A percentile compares a stretch with the other conserved stretches of the same genome.
These are phyloP conservation scores for Rhamnella rubrinervis DNA, from an alignment of 331 rosid genomes.

Conservation along the genomic window DNA sequence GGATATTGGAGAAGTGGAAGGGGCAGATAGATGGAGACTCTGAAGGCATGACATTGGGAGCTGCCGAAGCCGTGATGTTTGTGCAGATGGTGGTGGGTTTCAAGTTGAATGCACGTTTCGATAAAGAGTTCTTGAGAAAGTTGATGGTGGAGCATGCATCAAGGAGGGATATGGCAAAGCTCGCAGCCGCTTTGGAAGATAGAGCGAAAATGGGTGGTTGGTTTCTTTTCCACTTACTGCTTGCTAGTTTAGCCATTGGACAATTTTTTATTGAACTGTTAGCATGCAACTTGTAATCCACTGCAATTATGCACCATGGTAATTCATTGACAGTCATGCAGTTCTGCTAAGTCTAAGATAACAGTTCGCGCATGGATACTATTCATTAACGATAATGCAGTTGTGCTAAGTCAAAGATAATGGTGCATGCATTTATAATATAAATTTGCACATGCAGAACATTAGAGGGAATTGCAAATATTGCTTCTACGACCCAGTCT, in stretches of 20 bases:
- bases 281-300: too few relatives aligned
- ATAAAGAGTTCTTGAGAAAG: slow-evolving; percentile 54
- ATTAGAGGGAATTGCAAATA: too few relatives aligned
- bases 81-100: slow-evolving; percentile 73
- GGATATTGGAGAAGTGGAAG: slow-evolving; percentile 61
- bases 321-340: too few relatives aligned
- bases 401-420: too few relatives aligned
- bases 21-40: slow-evolving; percentile 39
- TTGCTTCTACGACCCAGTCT: too few relatives aligned
- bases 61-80: slow-evolving; percentile 81
- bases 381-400: too few relatives aligned
- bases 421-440: too few relatives aligned
- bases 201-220: slow-evolving; percentile 62
- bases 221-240: background rate
- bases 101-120: slow-evolving; percentile 36
- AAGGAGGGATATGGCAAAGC: slow-evolving; percentile 79
- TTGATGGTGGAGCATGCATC: slow-evolving; percentile 55
- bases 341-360: too few relatives aligned
- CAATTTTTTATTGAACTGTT: too few relatives aligned
- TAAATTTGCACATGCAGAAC: too few relatives aligned
- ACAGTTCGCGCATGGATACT: too few relatives aligned
- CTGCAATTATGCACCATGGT: too few relatives aligned
- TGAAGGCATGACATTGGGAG: slow-evolving; percentile 39
- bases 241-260: background rate
- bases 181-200: slow-evolving; percentile 53